Evolutionary conservation across 257 asterid genomes (phyloP), one percentile per base, ranked within the genome.

Genomic region (Solanum peruvianum): DNA sequence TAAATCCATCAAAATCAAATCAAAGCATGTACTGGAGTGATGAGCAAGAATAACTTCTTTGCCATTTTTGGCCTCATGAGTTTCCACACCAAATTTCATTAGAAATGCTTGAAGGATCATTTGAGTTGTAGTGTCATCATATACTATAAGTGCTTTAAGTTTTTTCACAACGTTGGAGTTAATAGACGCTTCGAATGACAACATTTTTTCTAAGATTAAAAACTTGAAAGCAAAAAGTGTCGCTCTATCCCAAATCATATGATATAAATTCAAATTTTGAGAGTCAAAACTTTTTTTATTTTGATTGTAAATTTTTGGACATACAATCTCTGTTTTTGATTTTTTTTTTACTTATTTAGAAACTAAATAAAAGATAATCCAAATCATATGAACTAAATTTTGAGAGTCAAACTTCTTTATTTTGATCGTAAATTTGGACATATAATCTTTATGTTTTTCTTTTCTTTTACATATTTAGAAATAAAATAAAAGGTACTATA

Each of bases 1-100:
- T 92, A 87, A 85, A 89, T 92, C 94, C 95, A 94, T 94, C 9
- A 92, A 69, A 62, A 92, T 89, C 5, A 94, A 88, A 89, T 93
- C 93, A 20, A 88, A 94, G 23, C 11, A 62, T 49, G 86, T 86
- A 10, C 93, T 94, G 0, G 90, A 70, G 1, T n/a, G 80, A 86
- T 85, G 89, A 64, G 92, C 90, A 27, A 92, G 91, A 20, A 94
- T 87, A 0, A 90, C 97, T 87, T 89, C 90, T 88, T 89, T 71
- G 47, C 97, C 97, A 85, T 92, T 92, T 47, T 88, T 83, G 0
- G 58, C 93, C 6, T 86, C 87, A 15, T 90, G 88, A 3, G 80
- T 87, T 75, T 92, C 91, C 52, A 91, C 23, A 1, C 90, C 93
- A 11, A 62, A 82, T 83, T 81, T 88, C 2, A 23, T 58, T 3